Evolutionary conservation across 352 stramenopile species (phyloP), one percentile per base, ranked within the genome.

Genomic region (Elongisporangium anandrum): DNA sequence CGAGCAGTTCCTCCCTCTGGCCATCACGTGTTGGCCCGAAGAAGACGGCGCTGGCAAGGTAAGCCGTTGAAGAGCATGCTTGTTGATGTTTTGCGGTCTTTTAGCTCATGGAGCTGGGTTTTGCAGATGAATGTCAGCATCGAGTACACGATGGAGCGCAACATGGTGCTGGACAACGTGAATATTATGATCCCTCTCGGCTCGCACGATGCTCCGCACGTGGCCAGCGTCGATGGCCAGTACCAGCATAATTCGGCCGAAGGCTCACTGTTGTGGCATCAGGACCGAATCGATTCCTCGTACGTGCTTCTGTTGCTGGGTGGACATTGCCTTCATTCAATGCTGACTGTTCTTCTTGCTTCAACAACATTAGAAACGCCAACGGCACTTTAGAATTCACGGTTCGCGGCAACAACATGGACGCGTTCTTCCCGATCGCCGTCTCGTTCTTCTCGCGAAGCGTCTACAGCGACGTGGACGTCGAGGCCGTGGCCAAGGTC

Each of bases 81-180:
- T 22, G 53, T 45, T 60, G 19, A 24, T 8, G 50, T 20, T 60
- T 22, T 12, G 26, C 23, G 6, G 16, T 45, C 23, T 49, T 1
- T 3, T 19, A 4, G 20, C 23, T 39, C 23, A 59, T 51, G 39
- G n/a, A 20, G 6, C 20, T 10, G 19, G 24, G 22, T n/a, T 54
- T 4, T 34, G 22, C 49, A 85, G 73, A 87, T 92, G 64, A 95
- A 91, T 56, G 86, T 95, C 23, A 94, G 79, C 60, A 81, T 95
- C 57, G 86, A 95, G 60, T 95, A 95, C 68, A 86, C 84, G 49
- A 88, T 95, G 77, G 77, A 92, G 50, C 79, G 84, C 54, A 81
- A 94, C 61, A 94, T 95, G 86, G 75, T 85, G 55, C 70, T 95
- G n/a, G 82, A 94, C 57, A 95, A 95, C 58, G 86, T 95, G 52